phyloP scores from a whole-genome alignment of 1,284 basidiomycete genomes.

The Fomitopsis betulina region DNA sequence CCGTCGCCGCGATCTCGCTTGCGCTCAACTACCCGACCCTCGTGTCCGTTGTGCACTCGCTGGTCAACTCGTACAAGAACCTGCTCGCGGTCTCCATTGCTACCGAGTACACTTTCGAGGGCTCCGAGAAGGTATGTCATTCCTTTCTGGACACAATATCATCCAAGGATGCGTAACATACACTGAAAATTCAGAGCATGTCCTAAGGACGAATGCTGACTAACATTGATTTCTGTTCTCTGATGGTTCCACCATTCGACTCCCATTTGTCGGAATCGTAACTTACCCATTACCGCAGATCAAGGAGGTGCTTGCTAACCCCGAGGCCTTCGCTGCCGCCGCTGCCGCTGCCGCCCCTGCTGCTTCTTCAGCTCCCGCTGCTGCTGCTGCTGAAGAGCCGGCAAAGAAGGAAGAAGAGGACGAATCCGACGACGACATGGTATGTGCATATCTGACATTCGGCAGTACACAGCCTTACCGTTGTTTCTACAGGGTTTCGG shows the following conservation, averaged over 20 bases:
- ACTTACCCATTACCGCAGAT: conserved; percentile 48
- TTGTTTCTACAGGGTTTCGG: conserved; percentile 59
- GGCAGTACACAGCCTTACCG: not conserved
- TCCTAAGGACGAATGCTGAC: conserved; percentile 43
- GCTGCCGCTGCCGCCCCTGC: conserved; percentile 61
- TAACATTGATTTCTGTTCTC: conserved; percentile 26
- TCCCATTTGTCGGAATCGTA: conserved; percentile 13
- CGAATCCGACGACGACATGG: conserved; percentile 79
- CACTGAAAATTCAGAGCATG: conserved; percentile 86
- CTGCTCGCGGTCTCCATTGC: conserved; percentile 85
- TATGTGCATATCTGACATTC: conserved; percentile 25
- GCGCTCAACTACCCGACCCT: conserved; percentile 96
- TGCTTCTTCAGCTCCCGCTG: conserved; percentile 46
- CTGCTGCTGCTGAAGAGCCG: conserved; percentile 43
- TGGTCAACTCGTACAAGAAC: conserved; percentile 99
- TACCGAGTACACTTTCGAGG: conserved; percentile 96
- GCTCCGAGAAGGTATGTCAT: conserved; percentile 76
- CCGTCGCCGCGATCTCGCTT: conserved; percentile 93
- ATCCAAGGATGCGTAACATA: conserved; percentile 41
- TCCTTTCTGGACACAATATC: conserved; percentile 5
- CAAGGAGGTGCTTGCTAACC: conserved; percentile 97
- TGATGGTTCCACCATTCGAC: conserved; percentile 24
- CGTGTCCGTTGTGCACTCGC: conserved; percentile 88
- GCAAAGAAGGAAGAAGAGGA: conserved; percentile 73
- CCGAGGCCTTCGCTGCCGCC: conserved; percentile 88